These are phyloP conservation scores for Paxillus ammoniavirescens DNA, from an alignment of 768 basidiomycete species.

Conservation along the genomic window DNA sequence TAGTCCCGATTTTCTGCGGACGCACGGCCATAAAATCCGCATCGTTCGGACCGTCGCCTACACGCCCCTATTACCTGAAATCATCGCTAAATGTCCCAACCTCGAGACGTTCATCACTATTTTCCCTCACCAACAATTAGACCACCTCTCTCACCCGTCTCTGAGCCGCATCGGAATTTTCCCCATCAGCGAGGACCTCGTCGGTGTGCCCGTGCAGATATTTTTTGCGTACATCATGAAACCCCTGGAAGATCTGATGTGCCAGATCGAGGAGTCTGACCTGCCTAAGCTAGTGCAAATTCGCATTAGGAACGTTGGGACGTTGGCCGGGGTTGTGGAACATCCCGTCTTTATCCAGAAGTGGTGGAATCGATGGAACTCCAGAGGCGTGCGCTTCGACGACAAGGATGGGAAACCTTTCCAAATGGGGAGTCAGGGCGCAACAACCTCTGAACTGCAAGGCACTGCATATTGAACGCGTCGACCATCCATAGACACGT, in stretches of 20 bases:
- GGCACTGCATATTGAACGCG: not conserved
- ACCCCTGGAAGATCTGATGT: constrained; percentile 40
- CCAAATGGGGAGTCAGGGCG: not conserved
- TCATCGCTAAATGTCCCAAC: constrained; percentile 39
- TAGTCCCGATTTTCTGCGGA: constrained; percentile 38
- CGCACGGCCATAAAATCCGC: constrained; percentile 43
- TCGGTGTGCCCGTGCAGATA: constrained; percentile 36
- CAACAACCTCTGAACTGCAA: not conserved
- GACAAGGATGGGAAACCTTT: constrained; percentile 31
- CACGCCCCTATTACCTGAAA: constrained; percentile 33
- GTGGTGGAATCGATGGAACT: constrained; percentile 30
- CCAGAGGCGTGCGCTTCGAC: constrained; percentile 29
- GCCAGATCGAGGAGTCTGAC: constrained; percentile 34
- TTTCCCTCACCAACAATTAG: constrained; percentile 33
- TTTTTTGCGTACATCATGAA: constrained; percentile 40
- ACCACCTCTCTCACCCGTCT: constrained; percentile 37
- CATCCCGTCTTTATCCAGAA: constrained; percentile 24
- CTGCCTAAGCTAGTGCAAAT: constrained; percentile 36
- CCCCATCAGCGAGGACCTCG: constrained; percentile 38
- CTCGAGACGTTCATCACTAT: constrained; percentile 41
- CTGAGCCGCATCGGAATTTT: constrained; percentile 44
- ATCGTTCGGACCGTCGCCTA: constrained; percentile 37
- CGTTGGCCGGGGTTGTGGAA: constrained; percentile 32
- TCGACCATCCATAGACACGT: not conserved
- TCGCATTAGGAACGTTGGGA: constrained; percentile 40